Base-by-base conservation (phyloP, 345 rosid species). In the Erysimum cheiranthoides region DNA sequence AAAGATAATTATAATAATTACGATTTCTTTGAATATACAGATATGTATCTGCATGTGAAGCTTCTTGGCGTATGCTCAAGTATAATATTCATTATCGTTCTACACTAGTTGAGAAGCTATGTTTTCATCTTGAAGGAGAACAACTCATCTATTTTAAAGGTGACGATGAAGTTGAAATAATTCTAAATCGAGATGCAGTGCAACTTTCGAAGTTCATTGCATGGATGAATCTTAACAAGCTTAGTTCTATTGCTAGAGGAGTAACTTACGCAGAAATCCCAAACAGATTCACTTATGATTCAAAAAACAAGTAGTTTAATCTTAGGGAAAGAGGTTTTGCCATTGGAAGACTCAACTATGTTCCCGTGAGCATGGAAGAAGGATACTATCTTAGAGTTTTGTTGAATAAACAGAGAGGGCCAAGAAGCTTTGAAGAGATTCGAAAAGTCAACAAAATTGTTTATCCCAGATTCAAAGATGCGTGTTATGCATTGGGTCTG, bases 351-450 rank as follows among this genome's bases (percentile, higher is more conserved):
- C 6, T 45, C 0, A 45, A 45, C 10, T 45, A 45, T 45, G 10
- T 45, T 2, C 21, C 10, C 0, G 0, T 9, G 0, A n/a, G n/a
- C 1, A 45, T 45, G 0, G 18, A 14, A n/a, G 17, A 45, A 14
- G 49, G 8, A 5, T 45, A 45, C 2, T 45, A 45, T 45, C 5
- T 45, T 18, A 45, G 21, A n/a, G n/a, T 45, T 0, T 10, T n/a
- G 2, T 21, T n/a, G 0, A 45, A 45, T 7, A 5, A 4, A 0
- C 8, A 4, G n/a, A 0, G 3, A 46, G 3, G 50, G 2, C 50
- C 4, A 0, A 6, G 21, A 46, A 6, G 25, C 16, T 46, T 16
- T 46, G 25, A 46, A 46, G 51, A 46, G 25, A 2, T 16, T 0
- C 0, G 25, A 46, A 16, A 10, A 10, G 6, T 46, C 16, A 7